Conservation (phyloP, 1,139 yeast genomes). For the Hemisphaericaspora subhashii region DNA sequence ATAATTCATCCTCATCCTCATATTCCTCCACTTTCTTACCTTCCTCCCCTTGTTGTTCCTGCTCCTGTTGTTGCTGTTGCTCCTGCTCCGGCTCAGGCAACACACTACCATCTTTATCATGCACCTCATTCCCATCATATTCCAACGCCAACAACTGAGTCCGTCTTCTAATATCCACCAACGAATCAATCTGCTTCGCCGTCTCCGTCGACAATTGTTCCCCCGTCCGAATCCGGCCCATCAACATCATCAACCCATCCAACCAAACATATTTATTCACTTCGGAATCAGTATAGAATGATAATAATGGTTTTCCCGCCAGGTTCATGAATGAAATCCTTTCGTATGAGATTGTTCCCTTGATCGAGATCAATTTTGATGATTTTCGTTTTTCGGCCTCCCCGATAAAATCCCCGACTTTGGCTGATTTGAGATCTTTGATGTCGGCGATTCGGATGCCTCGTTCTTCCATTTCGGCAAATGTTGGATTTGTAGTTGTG, state of each 20-base stretch:
- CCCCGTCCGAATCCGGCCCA: conserved; percentile 28
- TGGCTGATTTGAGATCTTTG: conserved; percentile 41
- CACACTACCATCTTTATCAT: conserved; percentile 14
- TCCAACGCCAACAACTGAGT: conserved; percentile 65
- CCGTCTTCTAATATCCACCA: conserved; percentile 60
- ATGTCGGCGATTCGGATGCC: conserved; percentile 35
- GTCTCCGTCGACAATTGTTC: conserved; percentile 58
- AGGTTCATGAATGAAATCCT: conserved; percentile 50
- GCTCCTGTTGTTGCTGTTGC: too few species aligned
- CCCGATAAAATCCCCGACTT: conserved; percentile 43
- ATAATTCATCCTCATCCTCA: conserved; percentile 42
- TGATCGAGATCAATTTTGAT: conserved; percentile 47
- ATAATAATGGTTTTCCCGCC: conserved; percentile 49
- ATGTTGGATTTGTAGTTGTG: conserved; percentile 51
- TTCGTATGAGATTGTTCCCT: conserved; percentile 56
- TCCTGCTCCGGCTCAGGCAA: too few species aligned
- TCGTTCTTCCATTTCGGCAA: conserved; percentile 48
- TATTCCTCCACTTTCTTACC: conserved; percentile 20
- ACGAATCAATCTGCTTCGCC: conserved; percentile 53
- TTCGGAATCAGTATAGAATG: conserved; percentile 70
- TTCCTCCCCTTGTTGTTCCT: too few species aligned
- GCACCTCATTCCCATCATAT: too few species aligned
- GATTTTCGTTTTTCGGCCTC: conserved; percentile 38
- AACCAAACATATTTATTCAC: conserved; percentile 75
- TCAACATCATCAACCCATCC: conserved; percentile 72